Evolutionary conservation across 169 alveolate genomes (phyloP).

Genomic region (Eimeria brunetti): DNA sequence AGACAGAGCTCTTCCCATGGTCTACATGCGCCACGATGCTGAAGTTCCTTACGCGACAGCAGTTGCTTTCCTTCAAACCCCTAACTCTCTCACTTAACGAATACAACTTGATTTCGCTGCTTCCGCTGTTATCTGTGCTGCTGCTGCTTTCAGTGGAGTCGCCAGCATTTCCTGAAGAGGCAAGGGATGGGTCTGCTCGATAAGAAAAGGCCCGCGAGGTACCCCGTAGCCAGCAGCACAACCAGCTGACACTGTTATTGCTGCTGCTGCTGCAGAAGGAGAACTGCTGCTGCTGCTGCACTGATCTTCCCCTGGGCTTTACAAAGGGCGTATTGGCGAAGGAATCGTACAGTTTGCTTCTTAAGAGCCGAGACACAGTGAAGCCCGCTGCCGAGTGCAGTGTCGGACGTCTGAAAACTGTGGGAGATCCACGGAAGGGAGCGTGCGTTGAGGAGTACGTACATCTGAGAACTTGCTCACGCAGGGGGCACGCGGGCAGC

Average conservation of each 20-base stretch:
- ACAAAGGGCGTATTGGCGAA: not conserved
- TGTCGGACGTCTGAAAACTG: not conserved
- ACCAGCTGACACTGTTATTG: not conserved
- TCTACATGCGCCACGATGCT: conserved; percentile 98
- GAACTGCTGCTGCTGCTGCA: conserved; percentile 4
- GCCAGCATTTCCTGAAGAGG: conserved; percentile 6
- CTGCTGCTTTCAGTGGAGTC: not conserved
- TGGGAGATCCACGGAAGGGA: not conserved
- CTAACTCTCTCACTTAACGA: not conserved
- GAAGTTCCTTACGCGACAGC: conserved; percentile 91
- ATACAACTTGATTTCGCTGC: not conserved
- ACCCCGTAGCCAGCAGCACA: not conserved
- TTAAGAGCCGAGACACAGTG: not conserved
- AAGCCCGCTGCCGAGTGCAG: not conserved
- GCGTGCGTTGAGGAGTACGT: not conserved
- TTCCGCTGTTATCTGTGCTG: not conserved
- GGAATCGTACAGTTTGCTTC: not conserved
- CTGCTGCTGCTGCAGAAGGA: not conserved
- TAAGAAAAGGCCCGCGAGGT: not conserved
- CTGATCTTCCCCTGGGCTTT: not conserved
- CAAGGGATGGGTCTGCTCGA: not conserved
- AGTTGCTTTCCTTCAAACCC: not conserved
- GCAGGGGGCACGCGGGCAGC: conserved; percentile 33
- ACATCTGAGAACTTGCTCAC: not conserved
- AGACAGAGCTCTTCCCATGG: conserved; percentile 97